A percentile compares a stretch with the other conserved stretches of the same genome.
These are phyloP conservation scores for Ganoderma sinense DNA, from an alignment of 1,284 basidiomycete species.

Conservation along the genomic window DNA sequence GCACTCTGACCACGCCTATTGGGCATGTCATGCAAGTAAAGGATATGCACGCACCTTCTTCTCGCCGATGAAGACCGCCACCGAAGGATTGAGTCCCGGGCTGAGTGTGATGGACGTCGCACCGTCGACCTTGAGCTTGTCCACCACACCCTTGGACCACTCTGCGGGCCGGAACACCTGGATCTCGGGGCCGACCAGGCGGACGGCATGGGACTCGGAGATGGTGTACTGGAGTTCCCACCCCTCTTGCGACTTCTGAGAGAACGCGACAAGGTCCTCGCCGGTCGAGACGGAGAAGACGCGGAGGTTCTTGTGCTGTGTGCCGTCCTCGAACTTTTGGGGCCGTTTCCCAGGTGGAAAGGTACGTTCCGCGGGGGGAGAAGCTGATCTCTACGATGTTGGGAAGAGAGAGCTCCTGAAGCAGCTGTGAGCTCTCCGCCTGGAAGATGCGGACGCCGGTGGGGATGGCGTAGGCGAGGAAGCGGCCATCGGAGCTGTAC, in stretches of 20 bases:
- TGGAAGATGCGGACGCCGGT: slow-evolving; percentile 82
- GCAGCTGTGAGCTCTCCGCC: slow-evolving; percentile 74
- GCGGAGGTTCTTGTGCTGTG: slow-evolving; percentile 89
- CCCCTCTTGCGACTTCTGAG: slow-evolving; percentile 84
- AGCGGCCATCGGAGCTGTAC: slow-evolving; percentile 90
- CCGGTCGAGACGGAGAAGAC: slow-evolving; percentile 87
- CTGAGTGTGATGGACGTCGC: slow-evolving; percentile 80
- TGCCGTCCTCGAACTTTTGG: slow-evolving; percentile 81
- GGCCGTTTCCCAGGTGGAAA: slow-evolving; percentile 96
- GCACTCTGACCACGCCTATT: neutral
- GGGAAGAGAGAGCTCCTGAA: slow-evolving; percentile 74
- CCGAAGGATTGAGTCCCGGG: slow-evolving; percentile 82
- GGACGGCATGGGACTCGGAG: slow-evolving; percentile 89
- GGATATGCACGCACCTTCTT: slow-evolving; percentile 73
- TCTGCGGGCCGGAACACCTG: slow-evolving; percentile 88
- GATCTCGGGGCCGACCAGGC: slow-evolving; percentile 85
- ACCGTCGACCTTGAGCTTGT: slow-evolving; percentile 86
- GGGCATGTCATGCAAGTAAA: neutral
- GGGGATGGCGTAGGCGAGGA: slow-evolving; percentile 87
- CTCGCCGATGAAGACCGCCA: slow-evolving; percentile 93
- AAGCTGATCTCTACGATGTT: slow-evolving; percentile 88
- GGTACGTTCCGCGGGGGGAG: slow-evolving; percentile 92
- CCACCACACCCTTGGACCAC: slow-evolving; percentile 80
- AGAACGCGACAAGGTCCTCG: slow-evolving; percentile 82
- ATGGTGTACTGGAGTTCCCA: slow-evolving; percentile 95